Conservation (phyloP, 2,329 filamentous ascomycete genomes). For the Lasiodiplodia sp. region DNA sequence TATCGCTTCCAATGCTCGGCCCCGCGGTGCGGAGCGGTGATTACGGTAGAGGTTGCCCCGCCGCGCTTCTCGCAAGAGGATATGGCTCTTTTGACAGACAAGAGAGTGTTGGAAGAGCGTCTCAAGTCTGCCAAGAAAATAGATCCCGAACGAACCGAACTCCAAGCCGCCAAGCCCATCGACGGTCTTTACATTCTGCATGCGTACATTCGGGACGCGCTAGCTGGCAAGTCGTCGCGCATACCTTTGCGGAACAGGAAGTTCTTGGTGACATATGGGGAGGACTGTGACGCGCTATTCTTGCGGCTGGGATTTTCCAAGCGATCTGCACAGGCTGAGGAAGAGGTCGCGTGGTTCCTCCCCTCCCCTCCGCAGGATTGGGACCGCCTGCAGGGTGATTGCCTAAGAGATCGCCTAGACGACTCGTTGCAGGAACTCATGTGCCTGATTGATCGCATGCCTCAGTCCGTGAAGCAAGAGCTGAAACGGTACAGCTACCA, state of each 20-base stretch:
- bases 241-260: constrained; percentile 69
- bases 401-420: constrained; percentile 55
- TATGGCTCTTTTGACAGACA: constrained; percentile 62
- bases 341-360: constrained; percentile 43
- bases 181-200: constrained; percentile 65
- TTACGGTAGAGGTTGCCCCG: constrained; percentile 61
- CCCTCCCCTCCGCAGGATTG: constrained; percentile 38
- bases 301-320: constrained; percentile 64
- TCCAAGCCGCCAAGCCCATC: constrained; percentile 59
- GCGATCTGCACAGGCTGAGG: constrained; percentile 39
- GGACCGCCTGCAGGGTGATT: constrained; percentile 36
- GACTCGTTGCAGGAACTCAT: constrained; percentile 66
- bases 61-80: constrained; percentile 60
- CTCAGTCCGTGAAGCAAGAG: constrained; percentile 40
- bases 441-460: constrained; percentile 56
- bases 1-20: constrained; percentile 66
- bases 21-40: constrained; percentile 60
- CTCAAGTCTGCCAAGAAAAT: constrained; percentile 60
- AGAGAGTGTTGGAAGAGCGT: constrained; percentile 59
- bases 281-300: constrained; percentile 66
- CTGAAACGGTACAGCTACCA: constrained; percentile 42
- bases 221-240: constrained; percentile 56
- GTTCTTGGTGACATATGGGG: constrained; percentile 69
- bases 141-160: constrained; percentile 62
- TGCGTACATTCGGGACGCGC: constrained; percentile 66